Conservation (phyloP, 768 basidiomycete genomes). For the Mycena belliarum region DNA sequence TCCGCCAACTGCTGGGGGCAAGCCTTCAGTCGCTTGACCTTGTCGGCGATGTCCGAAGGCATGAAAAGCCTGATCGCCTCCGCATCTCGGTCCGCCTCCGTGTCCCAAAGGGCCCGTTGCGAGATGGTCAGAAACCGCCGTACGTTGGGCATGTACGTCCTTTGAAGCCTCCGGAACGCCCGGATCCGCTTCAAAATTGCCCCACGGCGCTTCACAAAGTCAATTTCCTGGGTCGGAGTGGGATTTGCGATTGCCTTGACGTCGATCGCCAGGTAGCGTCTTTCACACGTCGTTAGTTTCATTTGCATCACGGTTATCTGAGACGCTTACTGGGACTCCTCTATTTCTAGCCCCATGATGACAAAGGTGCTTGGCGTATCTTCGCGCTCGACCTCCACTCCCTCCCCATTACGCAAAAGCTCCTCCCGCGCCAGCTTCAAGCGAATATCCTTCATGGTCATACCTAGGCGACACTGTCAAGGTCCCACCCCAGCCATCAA, state of each 20-base stretch:
- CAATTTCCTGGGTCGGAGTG: neutral
- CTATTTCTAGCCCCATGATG: neutral
- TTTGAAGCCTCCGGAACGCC: neutral
- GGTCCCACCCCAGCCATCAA: too few relatives aligned
- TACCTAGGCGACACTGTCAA: too few relatives aligned
- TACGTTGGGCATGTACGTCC: neutral
- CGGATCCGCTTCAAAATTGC: neutral
- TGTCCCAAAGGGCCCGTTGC: neutral
- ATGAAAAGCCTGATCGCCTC: neutral
- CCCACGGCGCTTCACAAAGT: neutral
- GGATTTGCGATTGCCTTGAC: neutral
- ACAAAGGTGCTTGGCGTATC: neutral
- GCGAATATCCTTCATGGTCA: neutral
- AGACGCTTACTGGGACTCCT: neutral
- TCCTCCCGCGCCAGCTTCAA: neutral
- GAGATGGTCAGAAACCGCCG: neutral
- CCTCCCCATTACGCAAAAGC: neutral
- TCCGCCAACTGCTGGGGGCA: neutral
- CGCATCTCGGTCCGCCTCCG: neutral
- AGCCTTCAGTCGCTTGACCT: neutral
- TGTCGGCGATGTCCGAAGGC: neutral
- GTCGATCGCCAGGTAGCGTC: neutral
- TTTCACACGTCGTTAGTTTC: neutral
- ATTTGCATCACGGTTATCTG: too few relatives aligned
- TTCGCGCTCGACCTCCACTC: neutral